Evolutionary conservation across 805 yeast genomes (phyloP).

Genomic region (Torulaspora indica): DNA sequence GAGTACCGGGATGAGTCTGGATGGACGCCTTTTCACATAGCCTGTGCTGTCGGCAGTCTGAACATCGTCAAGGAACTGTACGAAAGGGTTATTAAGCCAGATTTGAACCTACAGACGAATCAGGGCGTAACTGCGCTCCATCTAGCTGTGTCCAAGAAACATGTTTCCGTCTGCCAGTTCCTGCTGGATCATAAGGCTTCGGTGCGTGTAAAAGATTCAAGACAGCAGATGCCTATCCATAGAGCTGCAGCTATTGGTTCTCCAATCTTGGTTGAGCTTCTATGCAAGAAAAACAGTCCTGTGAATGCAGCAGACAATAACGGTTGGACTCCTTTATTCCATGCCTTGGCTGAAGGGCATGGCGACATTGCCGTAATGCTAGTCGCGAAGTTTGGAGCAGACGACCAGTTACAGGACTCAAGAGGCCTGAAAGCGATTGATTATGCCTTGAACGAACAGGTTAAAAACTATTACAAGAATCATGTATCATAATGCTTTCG

Average conservation of each 20-base stretch:
- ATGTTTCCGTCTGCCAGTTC: conserved; percentile 47
- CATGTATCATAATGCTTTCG: conserved; percentile 3
- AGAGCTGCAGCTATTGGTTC: conserved; percentile 82
- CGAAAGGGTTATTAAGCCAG: conserved; percentile 48
- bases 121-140: conserved; percentile 73
- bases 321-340: conserved; percentile 87
- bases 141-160: conserved; percentile 68
- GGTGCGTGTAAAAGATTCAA: conserved; percentile 60
- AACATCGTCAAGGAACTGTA: conserved; percentile 50
- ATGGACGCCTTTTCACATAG: conserved; percentile 86
- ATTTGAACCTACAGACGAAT: conserved; percentile 56
- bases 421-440: conserved; percentile 54
- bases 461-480: conserved; percentile 37
- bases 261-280: conserved; percentile 47
- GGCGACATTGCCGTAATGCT: conserved; percentile 67
- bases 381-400: conserved; percentile 62
- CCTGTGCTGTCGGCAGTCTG: conserved; percentile 65
- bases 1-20: conserved; percentile 68
- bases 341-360: conserved; percentile 86
- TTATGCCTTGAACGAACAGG: conserved; percentile 53
- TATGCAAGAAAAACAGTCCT: conserved; percentile 53
- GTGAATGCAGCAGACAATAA: conserved; percentile 61
- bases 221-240: conserved; percentile 64
- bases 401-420: conserved; percentile 39
- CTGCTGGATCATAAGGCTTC: conserved; percentile 59